Conservation (phyloP, 495 filamentous ascomycete species). For the Xylaria acuta region DNA sequence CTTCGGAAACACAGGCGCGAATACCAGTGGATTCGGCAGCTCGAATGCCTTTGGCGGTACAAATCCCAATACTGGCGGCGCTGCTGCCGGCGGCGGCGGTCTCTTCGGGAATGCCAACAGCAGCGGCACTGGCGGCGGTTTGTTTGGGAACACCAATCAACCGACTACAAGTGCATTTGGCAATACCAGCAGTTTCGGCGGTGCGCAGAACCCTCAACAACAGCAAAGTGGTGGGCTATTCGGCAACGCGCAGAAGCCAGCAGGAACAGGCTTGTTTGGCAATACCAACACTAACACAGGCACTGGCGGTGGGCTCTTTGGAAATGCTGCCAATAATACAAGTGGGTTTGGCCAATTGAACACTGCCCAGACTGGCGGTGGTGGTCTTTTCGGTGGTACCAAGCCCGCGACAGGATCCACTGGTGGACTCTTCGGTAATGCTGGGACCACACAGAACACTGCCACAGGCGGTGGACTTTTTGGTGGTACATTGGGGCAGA, state of each 20-base stretch:
- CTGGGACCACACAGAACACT: constrained; percentile 40
- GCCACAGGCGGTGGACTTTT: constrained; percentile 60
- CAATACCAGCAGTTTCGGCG: constrained; percentile 34
- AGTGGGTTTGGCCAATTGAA: constrained; percentile 38
- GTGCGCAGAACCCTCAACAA: constrained; percentile 53
- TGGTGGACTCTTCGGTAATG: constrained; percentile 54
- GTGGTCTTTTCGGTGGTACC: constrained; percentile 68
- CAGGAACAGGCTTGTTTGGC: constrained; percentile 51
- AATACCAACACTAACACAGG: constrained; percentile 44
- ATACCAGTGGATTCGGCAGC: constrained; percentile 41
- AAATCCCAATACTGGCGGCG: constrained; percentile 32
- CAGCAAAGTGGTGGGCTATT: constrained; percentile 68
- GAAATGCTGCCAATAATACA: constrained; percentile 39
- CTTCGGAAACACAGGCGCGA: constrained; percentile 38
- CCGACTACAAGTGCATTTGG: constrained; percentile 45
- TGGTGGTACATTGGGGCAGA: constrained; percentile 47
- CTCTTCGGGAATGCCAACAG: constrained; percentile 49
- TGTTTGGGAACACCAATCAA: constrained; percentile 54
- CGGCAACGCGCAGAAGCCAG: constrained; percentile 49
- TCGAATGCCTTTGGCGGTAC: constrained; percentile 41
- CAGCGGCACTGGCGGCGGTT: constrained; percentile 42
- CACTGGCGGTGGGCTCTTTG: constrained; percentile 55
- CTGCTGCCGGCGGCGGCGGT: constrained; percentile 40
- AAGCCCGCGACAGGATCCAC: constrained; percentile 54
- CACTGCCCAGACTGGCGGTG: constrained; percentile 52